Base-by-base conservation (phyloP, 2,329 filamentous ascomycete genomes). In the Hymenoscyphus linearis region DNA sequence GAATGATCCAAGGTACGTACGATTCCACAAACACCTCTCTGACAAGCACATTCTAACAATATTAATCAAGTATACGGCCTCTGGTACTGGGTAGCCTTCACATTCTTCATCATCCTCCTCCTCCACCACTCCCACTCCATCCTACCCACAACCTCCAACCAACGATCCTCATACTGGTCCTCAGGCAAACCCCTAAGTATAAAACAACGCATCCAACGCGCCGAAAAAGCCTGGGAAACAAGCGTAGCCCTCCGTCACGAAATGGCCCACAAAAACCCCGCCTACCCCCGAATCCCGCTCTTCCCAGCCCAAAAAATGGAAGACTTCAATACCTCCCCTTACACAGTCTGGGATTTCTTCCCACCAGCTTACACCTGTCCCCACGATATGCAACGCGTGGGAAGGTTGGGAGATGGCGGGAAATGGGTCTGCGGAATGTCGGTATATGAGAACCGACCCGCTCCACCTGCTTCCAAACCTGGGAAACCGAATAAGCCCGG, bases 381-480 rank as follows among this genome's bases (percentile, higher is more conserved):
- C 3, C 72, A 75, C 59, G 75, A 77, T 35, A 69, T 77, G 16
- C 73, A 76, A 61, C 71, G 76, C 6, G 67, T 78, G 2, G 76
- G 76, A 2, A 67, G 71, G 4, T 64, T 76, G 4, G 76, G 76
- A 34, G 75, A 77, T 44, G 76, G 76, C n/a, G 76, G 76, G 25
- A 78, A 78, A 64, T 76, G 75, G 73, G 72, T 77, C 14, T 78
- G 76, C 65, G 76, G 76, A 40, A 75, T 77, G 73, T 72, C 70
- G 6, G 65, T 69, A n/a, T 75, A 74, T 60, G 73, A 74, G 62
- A 65, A 65, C 13, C 64, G 67, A 53, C 60, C 58, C 1, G 34
- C 53, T 0, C 52, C 60, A 2, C 57, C 65, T 60, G 52, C 61
- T 27, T 40, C 62, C 56, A 35, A 63, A 67, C 13, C 71, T 12